Conservation (phyloP, 768 basidiomycete species). For the Kwoniella newhampshirensis region DNA sequence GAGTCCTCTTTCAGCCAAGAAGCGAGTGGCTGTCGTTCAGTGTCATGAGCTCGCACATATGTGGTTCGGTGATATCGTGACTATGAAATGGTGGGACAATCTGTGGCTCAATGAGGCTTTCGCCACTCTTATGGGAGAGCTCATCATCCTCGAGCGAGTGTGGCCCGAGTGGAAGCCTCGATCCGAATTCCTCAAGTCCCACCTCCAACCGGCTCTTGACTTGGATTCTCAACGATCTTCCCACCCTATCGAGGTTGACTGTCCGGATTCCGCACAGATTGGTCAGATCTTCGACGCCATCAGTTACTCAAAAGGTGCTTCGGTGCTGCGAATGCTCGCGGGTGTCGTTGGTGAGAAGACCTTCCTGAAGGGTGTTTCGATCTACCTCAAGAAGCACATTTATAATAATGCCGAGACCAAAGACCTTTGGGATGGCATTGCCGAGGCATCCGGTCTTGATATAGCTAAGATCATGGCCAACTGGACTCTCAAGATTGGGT, state of each 20-base stretch:
- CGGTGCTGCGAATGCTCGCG: constrained; percentile 90
- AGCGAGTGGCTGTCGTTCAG: constrained; percentile 72
- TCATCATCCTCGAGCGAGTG: constrained; percentile 70
- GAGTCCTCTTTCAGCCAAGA: constrained; percentile 70
- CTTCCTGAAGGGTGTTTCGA: constrained; percentile 83
- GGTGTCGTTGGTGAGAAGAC: constrained; percentile 82
- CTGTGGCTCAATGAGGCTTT: constrained; percentile 62
- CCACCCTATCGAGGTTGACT: constrained; percentile 89
- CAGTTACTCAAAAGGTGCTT: constrained; percentile 68
- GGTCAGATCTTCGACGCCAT: constrained; percentile 87
- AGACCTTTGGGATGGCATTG: constrained; percentile 85
- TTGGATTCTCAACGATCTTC: constrained; percentile 84
- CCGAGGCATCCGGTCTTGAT: constrained; percentile 68
- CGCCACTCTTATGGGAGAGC: constrained; percentile 86
- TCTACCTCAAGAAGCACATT: constrained; percentile 84
- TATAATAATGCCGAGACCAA: constrained; percentile 81
- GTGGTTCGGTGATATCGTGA: constrained; percentile 89
- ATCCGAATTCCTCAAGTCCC: constrained; percentile 73
- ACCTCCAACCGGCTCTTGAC: constrained; percentile 71
- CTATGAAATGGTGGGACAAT: constrained; percentile 65
- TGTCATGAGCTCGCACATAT: constrained; percentile 65
- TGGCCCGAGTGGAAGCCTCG: constrained; percentile 81
- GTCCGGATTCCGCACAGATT: constrained; percentile 80
- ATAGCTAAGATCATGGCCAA: constrained; percentile 80
- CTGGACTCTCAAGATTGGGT: constrained; percentile 88